A percentile compares a stretch with the other conserved stretches of the same genome.
These are phyloP conservation scores for Talaromyces sp. DNA, from an alignment of 2,329 filamentous ascomycete species.

Conservation along the genomic window DNA sequence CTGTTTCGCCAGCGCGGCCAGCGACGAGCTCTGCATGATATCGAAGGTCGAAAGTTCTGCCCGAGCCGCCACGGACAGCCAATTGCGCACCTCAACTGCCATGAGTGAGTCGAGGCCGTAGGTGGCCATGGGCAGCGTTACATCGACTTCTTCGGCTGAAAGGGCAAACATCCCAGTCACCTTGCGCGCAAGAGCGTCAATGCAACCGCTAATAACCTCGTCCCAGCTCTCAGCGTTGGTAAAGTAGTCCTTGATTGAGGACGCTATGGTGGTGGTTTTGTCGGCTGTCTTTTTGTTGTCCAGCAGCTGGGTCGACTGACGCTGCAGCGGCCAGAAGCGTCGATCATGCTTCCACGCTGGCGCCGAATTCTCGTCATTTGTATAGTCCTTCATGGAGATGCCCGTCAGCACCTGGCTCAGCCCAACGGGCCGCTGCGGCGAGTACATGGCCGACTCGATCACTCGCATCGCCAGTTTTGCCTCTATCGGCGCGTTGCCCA, in stretches of 20 bases:
- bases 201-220: slow-evolving; percentile 10
- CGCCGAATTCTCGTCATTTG: slow-evolving; percentile 7
- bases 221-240: neutral
- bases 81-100: slow-evolving; percentile 1
- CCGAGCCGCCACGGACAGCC: neutral
- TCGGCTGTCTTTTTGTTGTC: neutral
- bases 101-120: neutral
- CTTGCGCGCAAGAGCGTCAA: slow-evolving; percentile 12
- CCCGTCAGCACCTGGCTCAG: slow-evolving; percentile 11
- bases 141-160: slow-evolving; percentile 19
- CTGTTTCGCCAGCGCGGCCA: neutral
- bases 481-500: neutral
- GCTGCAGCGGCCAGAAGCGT: neutral
- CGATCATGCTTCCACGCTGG: neutral
- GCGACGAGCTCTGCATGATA: slow-evolving; percentile 4
- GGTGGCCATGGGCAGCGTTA: slow-evolving; percentile 12
- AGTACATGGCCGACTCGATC: slow-evolving; percentile 7
- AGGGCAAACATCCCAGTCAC: slow-evolving; percentile 16
- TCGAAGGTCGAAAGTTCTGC: slow-evolving; percentile 2
- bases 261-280: slow-evolving; percentile 9
- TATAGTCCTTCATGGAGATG: neutral
- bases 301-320: slow-evolving; percentile 4
- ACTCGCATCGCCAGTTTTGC: slow-evolving; percentile 9
- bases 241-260: neutral
- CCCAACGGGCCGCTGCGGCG: neutral